Evolutionary conservation across 352 stramenopile genomes (phyloP).

Genomic region (Phytophthora gonapodyides): DNA sequence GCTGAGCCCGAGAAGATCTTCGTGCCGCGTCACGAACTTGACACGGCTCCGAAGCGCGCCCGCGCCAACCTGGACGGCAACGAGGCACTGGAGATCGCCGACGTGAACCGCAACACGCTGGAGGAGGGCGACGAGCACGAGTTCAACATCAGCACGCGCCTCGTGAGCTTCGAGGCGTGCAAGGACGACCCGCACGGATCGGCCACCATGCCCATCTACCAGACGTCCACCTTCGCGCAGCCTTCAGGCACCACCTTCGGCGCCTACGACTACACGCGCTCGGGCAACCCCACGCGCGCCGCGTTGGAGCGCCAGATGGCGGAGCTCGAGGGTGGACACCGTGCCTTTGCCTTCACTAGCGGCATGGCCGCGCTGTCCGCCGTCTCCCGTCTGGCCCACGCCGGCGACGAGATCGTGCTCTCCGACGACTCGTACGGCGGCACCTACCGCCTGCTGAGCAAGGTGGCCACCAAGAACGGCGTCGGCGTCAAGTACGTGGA

Average conservation of each 20-base stretch:
- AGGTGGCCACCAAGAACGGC: slow-evolving; percentile 86
- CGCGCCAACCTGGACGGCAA: slow-evolving; percentile 81
- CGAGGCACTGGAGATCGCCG: slow-evolving; percentile 51
- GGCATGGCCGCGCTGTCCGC: slow-evolving; percentile 96
- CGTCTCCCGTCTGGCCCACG: slow-evolving; percentile 89
- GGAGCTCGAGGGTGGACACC: slow-evolving; percentile 71
- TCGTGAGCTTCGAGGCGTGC: slow-evolving; percentile 83
- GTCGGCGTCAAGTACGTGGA: slow-evolving; percentile 86
- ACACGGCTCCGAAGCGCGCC: slow-evolving; percentile 46
- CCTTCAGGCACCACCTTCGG: slow-evolving; percentile 89
- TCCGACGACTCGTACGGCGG: slow-evolving; percentile 97
- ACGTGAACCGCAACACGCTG: slow-evolving; percentile 40
- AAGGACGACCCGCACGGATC: slow-evolving; percentile 91
- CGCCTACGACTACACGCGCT: slow-evolving; percentile 95
- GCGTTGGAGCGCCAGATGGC: slow-evolving; percentile 94
- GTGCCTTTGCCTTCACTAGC: slow-evolving; percentile 91
- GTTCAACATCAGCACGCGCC: slow-evolving; percentile 71
- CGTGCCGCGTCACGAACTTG: slow-evolving; percentile 67
- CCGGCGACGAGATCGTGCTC: slow-evolving; percentile 93
- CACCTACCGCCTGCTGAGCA: slow-evolving; percentile 92
- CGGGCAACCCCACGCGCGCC: slow-evolving; percentile 93
- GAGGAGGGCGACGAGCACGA: slow-evolving; percentile 48
- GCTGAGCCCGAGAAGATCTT: slow-evolving; percentile 79
- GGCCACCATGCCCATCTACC: slow-evolving; percentile 92
- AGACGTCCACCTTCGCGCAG: slow-evolving; percentile 91